phyloP scores from a whole-genome alignment of 108 stramenopile genomes.

The Stephanodiscus minutulus region DNA sequence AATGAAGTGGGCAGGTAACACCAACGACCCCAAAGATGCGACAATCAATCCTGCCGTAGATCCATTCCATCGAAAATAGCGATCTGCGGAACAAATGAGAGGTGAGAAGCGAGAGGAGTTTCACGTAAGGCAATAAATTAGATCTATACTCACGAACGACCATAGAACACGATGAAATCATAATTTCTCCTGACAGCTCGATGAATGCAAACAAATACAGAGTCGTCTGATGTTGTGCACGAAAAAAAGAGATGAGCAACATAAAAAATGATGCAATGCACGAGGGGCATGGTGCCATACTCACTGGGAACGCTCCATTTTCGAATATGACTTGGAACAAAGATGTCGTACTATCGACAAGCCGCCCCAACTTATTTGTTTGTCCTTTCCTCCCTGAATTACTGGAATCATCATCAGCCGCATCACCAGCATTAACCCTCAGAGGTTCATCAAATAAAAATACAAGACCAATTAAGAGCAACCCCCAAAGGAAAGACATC shows the following conservation, averaged over 20 bases:
- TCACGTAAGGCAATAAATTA: neutral
- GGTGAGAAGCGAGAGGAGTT: neutral
- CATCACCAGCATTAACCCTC: conserved; percentile 46
- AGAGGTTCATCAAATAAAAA: conserved; percentile 67
- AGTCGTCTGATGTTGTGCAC: conserved; percentile 25
- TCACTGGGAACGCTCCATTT: conserved; percentile 66
- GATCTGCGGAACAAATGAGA: conserved; percentile 5
- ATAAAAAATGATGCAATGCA: neutral
- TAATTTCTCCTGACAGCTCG: conserved; percentile 58
- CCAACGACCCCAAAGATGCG: conserved; percentile 45
- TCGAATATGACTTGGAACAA: conserved; percentile 40
- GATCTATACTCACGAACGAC: conserved; percentile 30
- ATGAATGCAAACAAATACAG: conserved; percentile 66
- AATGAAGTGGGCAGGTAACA: conserved; percentile 64
- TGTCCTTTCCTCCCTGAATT: neutral
- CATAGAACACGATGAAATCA: conserved; percentile 76
- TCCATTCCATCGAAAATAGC: conserved; percentile 77
- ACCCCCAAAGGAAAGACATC: conserved; percentile 66
- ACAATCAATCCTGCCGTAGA: conserved; percentile 61
- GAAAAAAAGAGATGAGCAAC: neutral
- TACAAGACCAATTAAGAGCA: conserved; percentile 48
- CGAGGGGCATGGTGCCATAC: neutral
- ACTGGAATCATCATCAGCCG: neutral
- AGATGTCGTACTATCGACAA: neutral
- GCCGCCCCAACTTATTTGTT: conserved; percentile 10